Percentiles rank a stretch among this genome's conserved stretches.
These are phyloP conservation scores for Pythium coloratum DNA, from an alignment of 352 stramenopile genomes.

Conservation along the genomic window DNA sequence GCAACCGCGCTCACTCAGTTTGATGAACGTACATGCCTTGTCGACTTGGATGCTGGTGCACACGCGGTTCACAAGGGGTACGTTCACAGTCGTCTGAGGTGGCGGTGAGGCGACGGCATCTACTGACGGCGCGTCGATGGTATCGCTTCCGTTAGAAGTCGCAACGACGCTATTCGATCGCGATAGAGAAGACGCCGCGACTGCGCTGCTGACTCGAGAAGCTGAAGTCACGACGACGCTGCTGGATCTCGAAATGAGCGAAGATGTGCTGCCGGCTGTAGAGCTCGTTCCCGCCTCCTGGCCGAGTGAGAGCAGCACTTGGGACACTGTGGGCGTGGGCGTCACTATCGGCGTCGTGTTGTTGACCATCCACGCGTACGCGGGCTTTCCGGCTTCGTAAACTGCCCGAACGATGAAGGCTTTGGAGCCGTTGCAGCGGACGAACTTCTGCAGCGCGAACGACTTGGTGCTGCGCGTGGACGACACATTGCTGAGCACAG, in stretches of 20 bases:
- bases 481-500: slow-evolving; percentile 61
- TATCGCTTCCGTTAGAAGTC: neutral
- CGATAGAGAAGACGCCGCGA: neutral
- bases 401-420: slow-evolving; percentile 70
- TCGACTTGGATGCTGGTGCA: slow-evolving; percentile 68
- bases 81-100: neutral
- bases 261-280: neutral
- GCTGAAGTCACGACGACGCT: neutral
- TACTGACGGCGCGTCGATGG: neutral
- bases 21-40: slow-evolving; percentile 76
- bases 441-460: slow-evolving; percentile 73
- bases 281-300: slow-evolving; percentile 10
- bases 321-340: slow-evolving; percentile 27
- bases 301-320: slow-evolving; percentile 26
- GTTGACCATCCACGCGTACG: slow-evolving; percentile 81
- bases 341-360: slow-evolving; percentile 58
- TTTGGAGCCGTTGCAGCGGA: slow-evolving; percentile 72
- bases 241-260: neutral
- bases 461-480: slow-evolving; percentile 48
- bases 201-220: slow-evolving; percentile 4
- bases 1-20: slow-evolving; percentile 73
- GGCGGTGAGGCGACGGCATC: neutral
- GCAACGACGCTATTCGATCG: slow-evolving; percentile 8
- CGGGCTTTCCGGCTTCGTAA: slow-evolving; percentile 58
- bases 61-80: slow-evolving; percentile 49